Conservation (phyloP, 441 rosid genomes). For the Populus hybrid region DNA sequence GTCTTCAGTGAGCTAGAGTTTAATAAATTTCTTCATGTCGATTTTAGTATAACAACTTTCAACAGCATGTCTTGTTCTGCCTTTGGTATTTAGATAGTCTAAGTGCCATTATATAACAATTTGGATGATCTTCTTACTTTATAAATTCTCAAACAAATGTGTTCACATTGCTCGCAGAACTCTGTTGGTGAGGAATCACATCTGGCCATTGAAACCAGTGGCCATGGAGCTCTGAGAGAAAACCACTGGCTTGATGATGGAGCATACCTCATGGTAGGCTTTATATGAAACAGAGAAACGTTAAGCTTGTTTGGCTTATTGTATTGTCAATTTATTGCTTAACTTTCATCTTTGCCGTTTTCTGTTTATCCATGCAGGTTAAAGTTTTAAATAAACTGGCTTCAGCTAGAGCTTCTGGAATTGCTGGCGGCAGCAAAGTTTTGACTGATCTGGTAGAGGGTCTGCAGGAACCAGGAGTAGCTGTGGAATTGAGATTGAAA, state of each 20-base stretch:
- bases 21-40: neutral
- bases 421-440: constrained; percentile 70
- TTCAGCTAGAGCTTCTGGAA: constrained; percentile 78
- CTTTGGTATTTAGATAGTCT: neutral
- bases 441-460: constrained; percentile 81
- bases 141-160: constrained; percentile 12
- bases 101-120: neutral
- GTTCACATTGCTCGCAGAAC: constrained; percentile 49
- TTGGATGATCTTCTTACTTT: neutral
- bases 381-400: constrained; percentile 92
- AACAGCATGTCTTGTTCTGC: neutral
- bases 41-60: too few species aligned
- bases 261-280: constrained; percentile 89
- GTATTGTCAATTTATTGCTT: neutral
- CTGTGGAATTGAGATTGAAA: constrained; percentile 83
- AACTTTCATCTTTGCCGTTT: neutral
- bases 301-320: neutral
- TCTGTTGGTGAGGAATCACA: constrained; percentile 83
- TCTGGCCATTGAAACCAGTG: constrained; percentile 96
- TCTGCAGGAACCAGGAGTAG: constrained; percentile 70
- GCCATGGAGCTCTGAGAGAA: constrained; percentile 96
- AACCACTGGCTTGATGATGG: constrained; percentile 99
- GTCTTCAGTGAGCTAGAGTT: neutral
- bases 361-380: constrained; percentile 45
- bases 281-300: neutral